Conservation (phyloP, 2,329 filamentous ascomycete species). For the Calonectria hawksworthii region DNA sequence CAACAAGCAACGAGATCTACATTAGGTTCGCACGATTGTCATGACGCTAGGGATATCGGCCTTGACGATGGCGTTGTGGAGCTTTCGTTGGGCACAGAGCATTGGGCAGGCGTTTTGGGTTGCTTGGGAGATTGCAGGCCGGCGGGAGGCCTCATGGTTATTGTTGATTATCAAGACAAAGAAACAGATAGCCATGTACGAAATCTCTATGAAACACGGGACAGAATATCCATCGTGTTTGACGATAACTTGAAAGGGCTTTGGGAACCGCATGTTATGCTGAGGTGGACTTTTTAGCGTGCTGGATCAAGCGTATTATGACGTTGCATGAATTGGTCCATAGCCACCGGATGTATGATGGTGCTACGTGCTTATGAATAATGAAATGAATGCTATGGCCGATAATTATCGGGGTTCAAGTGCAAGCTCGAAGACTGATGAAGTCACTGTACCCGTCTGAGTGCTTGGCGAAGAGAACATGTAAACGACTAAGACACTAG, state of each 20-base stretch:
- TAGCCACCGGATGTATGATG: background rate
- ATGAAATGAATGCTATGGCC: background rate
- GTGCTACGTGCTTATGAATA: background rate
- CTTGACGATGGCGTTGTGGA: constrained; percentile 32
- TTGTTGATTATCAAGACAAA: constrained; percentile 11
- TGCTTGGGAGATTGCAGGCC: constrained; percentile 18
- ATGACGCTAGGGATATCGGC: constrained; percentile 17
- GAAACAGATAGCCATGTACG: constrained; percentile 21
- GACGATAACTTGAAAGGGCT: constrained; percentile 21
- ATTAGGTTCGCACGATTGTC: constrained; percentile 6
- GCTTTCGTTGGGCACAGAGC: constrained; percentile 26
- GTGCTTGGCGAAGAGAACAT: background rate
- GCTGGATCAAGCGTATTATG: background rate
- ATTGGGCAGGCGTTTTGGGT: constrained; percentile 31
- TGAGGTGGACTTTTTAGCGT: background rate
- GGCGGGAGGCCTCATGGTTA: constrained; percentile 21
- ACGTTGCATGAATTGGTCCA: background rate
- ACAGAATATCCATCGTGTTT: constrained; percentile 14
- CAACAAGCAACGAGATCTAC: background rate
- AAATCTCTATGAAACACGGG: background rate
- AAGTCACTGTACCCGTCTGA: constrained; percentile 6
- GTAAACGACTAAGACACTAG: background rate
- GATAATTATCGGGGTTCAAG: background rate
- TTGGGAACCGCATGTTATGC: constrained; percentile 3
- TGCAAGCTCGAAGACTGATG: background rate